Base-by-base conservation (phyloP, 139 green algal species). In the Haematococcus sp. region DNA sequence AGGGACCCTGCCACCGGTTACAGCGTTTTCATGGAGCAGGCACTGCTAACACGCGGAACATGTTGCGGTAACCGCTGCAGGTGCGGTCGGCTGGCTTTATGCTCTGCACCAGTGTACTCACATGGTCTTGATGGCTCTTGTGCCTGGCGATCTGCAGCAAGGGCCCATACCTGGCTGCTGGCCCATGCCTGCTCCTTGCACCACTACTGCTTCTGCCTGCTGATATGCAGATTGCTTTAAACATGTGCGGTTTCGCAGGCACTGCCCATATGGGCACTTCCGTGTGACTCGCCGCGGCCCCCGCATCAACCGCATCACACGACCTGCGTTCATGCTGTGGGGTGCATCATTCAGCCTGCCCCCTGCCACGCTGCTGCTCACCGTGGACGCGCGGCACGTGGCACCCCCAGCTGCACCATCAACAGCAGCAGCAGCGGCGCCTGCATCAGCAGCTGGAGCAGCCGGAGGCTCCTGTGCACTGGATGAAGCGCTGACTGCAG, bases 61-160 rank as follows among this genome's bases (percentile, higher is more conserved):
- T 79, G 74, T 55, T 79, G 74, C 43, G 66, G 33, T 22, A 79
- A 73, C 44, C 22, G 66, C 64, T 79, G 65, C 58, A 30, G 11
- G 30, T 28, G 23, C 22, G 23, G 16, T 16, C 16, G 28, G 54
- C 16, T 9, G 16, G 4, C 11, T 9, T 28, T 20, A 23, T 23
- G 16, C 54, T 9, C 22, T 23, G 16, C 22, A 28, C 4, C 16
- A 61, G 27, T 15, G 28, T 61, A n/a, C 54, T n/a, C n/a, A n/a
- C n/a, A n/a, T n/a, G n/a, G n/a, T n/a, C n/a, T n/a, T n/a, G n/a
- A n/a, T n/a, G n/a, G n/a, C n/a, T n/a, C n/a, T n/a, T n/a, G n/a
- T n/a, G n/a, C n/a, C n/a, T n/a, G n/a, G n/a, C n/a, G n/a, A n/a
- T n/a, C n/a, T n/a, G n/a, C n/a, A n/a, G n/a, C n/a, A n/a, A 61